phyloP scores from a whole-genome alignment of 2,329 filamentous ascomycete genomes.

The Sporothrix inflata region DNA sequence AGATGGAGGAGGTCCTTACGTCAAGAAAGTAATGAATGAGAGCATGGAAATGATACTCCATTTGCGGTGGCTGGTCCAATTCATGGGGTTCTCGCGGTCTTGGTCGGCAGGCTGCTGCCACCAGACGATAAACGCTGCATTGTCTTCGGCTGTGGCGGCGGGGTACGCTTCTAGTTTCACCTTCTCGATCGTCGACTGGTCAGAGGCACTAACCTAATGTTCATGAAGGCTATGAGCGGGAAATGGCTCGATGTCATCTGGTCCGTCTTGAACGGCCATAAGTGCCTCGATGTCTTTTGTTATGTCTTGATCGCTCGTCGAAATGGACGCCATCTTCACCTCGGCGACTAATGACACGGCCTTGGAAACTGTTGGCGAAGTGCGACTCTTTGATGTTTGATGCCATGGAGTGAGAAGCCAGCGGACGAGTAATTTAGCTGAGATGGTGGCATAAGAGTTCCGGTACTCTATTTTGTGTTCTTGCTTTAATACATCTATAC shows the following conservation, averaged over 20 bases:
- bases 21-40: neutral
- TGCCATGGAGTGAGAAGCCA: neutral
- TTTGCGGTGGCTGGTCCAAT: neutral
- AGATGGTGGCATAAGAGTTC: neutral
- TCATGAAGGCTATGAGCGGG: no score
- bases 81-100: neutral
- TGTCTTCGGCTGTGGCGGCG: neutral
- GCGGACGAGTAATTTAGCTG: neutral
- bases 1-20: neutral
- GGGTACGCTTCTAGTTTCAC: neutral
- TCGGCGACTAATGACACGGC: no score
- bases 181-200: neutral
- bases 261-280: no score
- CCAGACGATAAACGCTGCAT: neutral
- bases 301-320: neutral
- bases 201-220: no score
- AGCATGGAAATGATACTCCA: constrained; percentile 11
- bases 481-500: neutral
- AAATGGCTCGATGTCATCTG: no score
- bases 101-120: constrained; percentile 5
- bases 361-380: neutral
- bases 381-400: neutral
- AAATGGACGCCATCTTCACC: no score
- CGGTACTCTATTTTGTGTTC: neutral
- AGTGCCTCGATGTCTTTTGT: neutral